A percentile compares a stretch with the other conserved stretches of the same genome.
phyloP scores from a whole-genome alignment of 2,329 filamentous ascomycete species.

The Aurifilum marmelostoma region DNA sequence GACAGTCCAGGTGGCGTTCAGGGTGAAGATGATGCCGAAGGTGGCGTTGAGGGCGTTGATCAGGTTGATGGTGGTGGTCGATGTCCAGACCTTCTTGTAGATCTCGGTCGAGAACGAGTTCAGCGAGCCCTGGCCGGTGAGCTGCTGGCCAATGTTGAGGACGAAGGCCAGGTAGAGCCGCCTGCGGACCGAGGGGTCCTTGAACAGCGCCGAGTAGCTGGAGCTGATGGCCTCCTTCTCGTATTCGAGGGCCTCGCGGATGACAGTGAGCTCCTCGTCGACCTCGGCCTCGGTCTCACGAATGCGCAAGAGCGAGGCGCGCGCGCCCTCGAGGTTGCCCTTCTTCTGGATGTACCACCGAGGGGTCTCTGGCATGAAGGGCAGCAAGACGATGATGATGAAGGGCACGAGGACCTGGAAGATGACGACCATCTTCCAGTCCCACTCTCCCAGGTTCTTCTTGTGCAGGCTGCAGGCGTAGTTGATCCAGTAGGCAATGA shows the following conservation, averaged over 20 bases:
- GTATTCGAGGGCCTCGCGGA: conserved; percentile 70
- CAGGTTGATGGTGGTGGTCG: conserved; percentile 63
- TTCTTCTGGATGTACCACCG: conserved; percentile 69
- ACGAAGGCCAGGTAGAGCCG: conserved; percentile 67
- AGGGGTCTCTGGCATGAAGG: conserved; percentile 69
- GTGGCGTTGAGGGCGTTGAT: conserved; percentile 78
- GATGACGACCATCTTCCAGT: conserved; percentile 73
- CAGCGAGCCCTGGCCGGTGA: conserved; percentile 72
- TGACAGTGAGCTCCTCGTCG: conserved; percentile 66
- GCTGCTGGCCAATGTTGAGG: conserved; percentile 72
- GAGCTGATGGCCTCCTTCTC: conserved; percentile 70
- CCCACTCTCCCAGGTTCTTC: conserved; percentile 66
- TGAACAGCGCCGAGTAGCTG: conserved; percentile 69
- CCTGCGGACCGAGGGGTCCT: conserved; percentile 69
- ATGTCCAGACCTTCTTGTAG: conserved; percentile 71
- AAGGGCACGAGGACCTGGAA: conserved; percentile 72
- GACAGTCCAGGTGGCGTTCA: conserved; percentile 74
- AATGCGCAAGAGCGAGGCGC: conserved; percentile 59
- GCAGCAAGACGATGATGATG: conserved; percentile 63
- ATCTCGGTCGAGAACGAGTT: conserved; percentile 76
- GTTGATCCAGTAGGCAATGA: conserved; percentile 69
- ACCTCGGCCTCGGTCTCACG: conserved; percentile 68
- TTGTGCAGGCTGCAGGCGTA: conserved; percentile 63
- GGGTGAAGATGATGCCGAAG: conserved; percentile 72
- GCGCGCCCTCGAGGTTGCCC: conserved; percentile 63